Percentiles rank a stretch among this genome's conserved stretches.
These are phyloP conservation scores for Kwoniella botswanensis DNA, from an alignment of 768 basidiomycete species.

Conservation along the genomic window DNA sequence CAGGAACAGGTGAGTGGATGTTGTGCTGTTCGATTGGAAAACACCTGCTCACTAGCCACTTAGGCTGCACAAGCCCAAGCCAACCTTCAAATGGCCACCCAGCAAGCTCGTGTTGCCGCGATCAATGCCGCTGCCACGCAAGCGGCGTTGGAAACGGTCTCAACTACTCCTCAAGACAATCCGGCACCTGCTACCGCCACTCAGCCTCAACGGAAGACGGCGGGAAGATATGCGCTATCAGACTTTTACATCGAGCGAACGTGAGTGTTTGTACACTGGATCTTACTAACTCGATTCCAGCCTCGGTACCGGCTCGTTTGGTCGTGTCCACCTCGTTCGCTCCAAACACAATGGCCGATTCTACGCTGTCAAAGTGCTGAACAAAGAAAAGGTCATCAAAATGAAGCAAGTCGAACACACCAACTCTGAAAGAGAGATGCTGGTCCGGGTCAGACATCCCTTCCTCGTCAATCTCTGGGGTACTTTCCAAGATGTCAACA, in stretches of 20 bases:
- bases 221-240: conserved; percentile 55
- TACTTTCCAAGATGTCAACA: conserved; percentile 60
- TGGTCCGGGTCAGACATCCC: conserved; percentile 59
- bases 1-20: conserved; percentile 53
- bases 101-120: conserved; percentile 56
- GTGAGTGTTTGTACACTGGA: conserved; percentile 33
- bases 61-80: conserved; percentile 56
- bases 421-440: conserved; percentile 60
- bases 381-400: conserved; percentile 87
- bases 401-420: conserved; percentile 61
- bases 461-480: conserved; percentile 97
- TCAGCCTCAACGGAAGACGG: conserved; percentile 53
- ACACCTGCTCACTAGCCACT: conserved; percentile 4
- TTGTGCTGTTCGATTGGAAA: too few species aligned
- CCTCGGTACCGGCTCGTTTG: conserved; percentile 58
- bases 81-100: conserved; percentile 54
- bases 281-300: conserved; percentile 28
- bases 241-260: conserved; percentile 58
- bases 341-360: conserved; percentile 94
- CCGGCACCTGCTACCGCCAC: conserved; percentile 23
- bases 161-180: conserved; percentile 25
- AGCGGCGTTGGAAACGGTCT: conserved; percentile 50
- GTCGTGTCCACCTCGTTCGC: conserved; percentile 65
- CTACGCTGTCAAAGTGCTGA: conserved; percentile 93
- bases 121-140: conserved; percentile 57